Evolutionary conservation across 169 alveolate species (phyloP).

Genomic region (Sarcocystis neurona): DNA sequence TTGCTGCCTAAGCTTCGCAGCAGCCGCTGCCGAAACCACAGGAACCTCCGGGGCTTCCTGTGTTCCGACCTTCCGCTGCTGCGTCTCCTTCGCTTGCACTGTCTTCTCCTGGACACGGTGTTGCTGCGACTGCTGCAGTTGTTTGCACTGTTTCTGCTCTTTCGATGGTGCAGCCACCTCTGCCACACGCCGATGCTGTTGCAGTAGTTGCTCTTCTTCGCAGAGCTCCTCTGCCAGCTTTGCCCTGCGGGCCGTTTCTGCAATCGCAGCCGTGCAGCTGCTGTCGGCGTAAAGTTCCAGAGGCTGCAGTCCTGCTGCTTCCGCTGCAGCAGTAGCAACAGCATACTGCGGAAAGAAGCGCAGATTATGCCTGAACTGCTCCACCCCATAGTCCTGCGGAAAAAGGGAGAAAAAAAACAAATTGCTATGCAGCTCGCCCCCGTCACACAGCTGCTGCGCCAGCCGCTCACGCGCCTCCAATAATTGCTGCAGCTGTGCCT

Average conservation of each 20-base stretch:
- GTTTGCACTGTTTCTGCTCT: too few species aligned
- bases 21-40: too few species aligned
- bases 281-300: neutral
- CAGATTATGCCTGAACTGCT: neutral
- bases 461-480: neutral
- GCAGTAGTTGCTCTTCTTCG: neutral
- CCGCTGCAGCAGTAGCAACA: neutral
- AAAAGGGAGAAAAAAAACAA: slow-evolving; percentile 22
- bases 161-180: neutral
- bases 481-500: neutral
- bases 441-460: neutral
- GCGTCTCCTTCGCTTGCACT: too few species aligned
- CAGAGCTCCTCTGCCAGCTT: neutral
- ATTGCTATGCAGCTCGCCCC: slow-evolving; percentile 1
- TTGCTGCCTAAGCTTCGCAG: too few species aligned
- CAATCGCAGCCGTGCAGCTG: neutral
- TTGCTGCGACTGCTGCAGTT: too few species aligned
- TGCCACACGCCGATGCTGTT: neutral
- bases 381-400: neutral
- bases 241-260: neutral
- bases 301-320: slow-evolving; percentile 1
- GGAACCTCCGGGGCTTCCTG: too few species aligned
- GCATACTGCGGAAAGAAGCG: slow-evolving; percentile 33
- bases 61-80: too few species aligned
- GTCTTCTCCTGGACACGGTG: too few species aligned